Conservation (phyloP, 345 rosid genomes). For the Erysimum cheiranthoides region DNA sequence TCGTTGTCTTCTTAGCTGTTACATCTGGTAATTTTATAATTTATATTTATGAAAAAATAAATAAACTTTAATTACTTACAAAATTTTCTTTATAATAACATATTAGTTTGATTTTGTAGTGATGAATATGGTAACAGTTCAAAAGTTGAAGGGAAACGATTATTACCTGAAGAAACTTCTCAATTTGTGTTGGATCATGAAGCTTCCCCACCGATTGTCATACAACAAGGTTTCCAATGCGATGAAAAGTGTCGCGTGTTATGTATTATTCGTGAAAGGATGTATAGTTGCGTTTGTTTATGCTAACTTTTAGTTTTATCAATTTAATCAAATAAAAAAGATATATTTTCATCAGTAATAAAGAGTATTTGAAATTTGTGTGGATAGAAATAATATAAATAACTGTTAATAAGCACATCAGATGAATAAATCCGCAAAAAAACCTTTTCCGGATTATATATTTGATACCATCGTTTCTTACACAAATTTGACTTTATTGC, state of each 20-base stretch:
- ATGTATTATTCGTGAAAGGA: neutral
- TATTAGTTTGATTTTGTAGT: neutral
- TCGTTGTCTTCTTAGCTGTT: neutral
- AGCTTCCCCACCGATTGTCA: neutral
- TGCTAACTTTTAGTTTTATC: neutral
- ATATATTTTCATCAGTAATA: too few relatives aligned
- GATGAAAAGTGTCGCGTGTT: neutral
- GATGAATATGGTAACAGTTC: neutral
- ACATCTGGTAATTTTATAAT: neutral
- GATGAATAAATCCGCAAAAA: too few relatives aligned
- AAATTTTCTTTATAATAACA: neutral
- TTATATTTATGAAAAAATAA: neutral
- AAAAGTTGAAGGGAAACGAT: slow-evolving; percentile 8
- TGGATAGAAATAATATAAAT: too few relatives aligned
- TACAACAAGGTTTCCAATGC: neutral
- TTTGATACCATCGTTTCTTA: neutral
- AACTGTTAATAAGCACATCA: too few relatives aligned
- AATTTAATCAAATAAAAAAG: neutral
- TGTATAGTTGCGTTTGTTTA: neutral
- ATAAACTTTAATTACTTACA: neutral
- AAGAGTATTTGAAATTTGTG: too few relatives aligned
- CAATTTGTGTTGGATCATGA: neutral
- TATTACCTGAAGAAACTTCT: neutral
- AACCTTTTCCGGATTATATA: too few relatives aligned
- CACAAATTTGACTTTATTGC: neutral